Percentiles rank a stretch among this genome's conserved stretches.
Conservation (phyloP, 768 basidiomycete genomes). For the Dioszegia crocea region DNA sequence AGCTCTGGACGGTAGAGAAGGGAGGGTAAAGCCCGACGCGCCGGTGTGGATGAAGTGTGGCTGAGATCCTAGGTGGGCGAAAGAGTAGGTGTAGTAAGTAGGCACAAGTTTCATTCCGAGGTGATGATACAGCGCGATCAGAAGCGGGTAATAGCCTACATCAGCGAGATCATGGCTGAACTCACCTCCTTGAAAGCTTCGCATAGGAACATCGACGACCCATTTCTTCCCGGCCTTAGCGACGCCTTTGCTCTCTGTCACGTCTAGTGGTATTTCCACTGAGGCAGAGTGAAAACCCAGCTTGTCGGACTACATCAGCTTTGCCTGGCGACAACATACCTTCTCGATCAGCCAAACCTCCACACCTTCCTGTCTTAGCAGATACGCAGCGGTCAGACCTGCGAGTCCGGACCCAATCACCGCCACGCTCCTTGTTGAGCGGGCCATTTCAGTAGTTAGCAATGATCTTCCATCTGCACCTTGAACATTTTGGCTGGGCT, state of each 20-base stretch:
- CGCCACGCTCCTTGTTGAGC: slow-evolving; percentile 52
- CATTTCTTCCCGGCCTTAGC: slow-evolving; percentile 35
- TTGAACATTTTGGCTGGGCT: no score
- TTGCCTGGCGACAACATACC: slow-evolving; percentile 50
- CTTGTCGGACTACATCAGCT: slow-evolving; percentile 53
- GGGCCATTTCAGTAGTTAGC: neutral
- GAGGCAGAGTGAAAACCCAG: slow-evolving; percentile 67
- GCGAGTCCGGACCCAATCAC: slow-evolving; percentile 70
- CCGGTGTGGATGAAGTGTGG: slow-evolving; percentile 67
- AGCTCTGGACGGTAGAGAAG: slow-evolving; percentile 50
- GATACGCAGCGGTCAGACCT: slow-evolving; percentile 65
- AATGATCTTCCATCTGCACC: no score
- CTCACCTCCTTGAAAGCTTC: slow-evolving; percentile 73
- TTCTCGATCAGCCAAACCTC: slow-evolving; percentile 74
- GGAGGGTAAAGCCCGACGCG: slow-evolving; percentile 56
- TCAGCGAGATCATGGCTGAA: neutral
- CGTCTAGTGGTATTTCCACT: slow-evolving; percentile 32
- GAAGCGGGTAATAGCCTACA: slow-evolving; percentile 66
- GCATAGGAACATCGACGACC: slow-evolving; percentile 73
- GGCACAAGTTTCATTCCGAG: slow-evolving; percentile 60
- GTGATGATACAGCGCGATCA: slow-evolving; percentile 64
- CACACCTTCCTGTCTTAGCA: slow-evolving; percentile 57
- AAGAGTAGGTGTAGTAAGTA: slow-evolving; percentile 67
- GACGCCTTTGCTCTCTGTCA: slow-evolving; percentile 12
- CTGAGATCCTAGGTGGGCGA: slow-evolving; percentile 55